Conservation (phyloP, 257 asterid genomes). For the Plantago elongata region DNA sequence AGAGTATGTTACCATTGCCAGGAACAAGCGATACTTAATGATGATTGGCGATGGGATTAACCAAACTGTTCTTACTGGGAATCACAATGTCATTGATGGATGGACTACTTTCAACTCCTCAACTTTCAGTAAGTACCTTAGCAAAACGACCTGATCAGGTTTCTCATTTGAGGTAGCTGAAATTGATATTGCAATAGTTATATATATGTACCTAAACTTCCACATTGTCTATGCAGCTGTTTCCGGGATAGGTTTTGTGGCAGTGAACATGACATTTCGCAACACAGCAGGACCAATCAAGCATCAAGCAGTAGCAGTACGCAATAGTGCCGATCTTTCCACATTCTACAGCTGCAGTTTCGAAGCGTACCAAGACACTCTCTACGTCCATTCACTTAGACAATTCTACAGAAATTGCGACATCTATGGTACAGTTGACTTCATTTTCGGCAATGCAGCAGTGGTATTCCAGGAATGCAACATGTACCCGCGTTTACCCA, state of each 20-base stretch:
- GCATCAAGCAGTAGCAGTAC: constrained; percentile 78
- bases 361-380: constrained; percentile 75
- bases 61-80: constrained; percentile 62
- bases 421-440: constrained; percentile 76
- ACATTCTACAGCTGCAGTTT: constrained; percentile 76
- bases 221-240: constrained; percentile 38
- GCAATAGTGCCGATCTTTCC: constrained; percentile 66
- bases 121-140: constrained; percentile 45
- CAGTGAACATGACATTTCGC: constrained; percentile 47
- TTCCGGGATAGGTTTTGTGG: constrained; percentile 51
- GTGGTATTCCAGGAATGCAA: constrained; percentile 57
- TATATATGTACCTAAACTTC: not conserved
- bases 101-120: constrained; percentile 77
- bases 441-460: constrained; percentile 80
- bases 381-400: constrained; percentile 65
- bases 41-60: constrained; percentile 80
- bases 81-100: constrained; percentile 59
- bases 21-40: constrained; percentile 57
- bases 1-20: constrained; percentile 56
- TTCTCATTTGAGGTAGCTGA: too few relatives aligned
- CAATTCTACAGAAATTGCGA: constrained; percentile 69
- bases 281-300: constrained; percentile 80
- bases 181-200: too few relatives aligned
- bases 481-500: constrained; percentile 55
- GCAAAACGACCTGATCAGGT: too few relatives aligned